A percentile compares a stretch with the other conserved stretches of the same genome.
Conservation (phyloP, 495 filamentous ascomycete species). For the Xylaria palmicola region DNA sequence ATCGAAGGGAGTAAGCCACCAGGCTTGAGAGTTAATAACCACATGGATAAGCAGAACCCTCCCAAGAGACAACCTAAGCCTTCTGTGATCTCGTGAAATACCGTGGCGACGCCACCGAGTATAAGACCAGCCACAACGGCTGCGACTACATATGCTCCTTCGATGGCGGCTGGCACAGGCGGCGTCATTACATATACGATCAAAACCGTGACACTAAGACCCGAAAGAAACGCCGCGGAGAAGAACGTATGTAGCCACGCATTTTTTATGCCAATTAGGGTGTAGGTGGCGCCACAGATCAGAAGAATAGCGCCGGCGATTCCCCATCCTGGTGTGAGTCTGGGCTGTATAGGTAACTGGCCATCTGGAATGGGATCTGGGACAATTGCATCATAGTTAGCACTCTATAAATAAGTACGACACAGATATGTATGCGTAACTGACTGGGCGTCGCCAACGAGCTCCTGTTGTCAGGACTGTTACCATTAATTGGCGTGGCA, state of each 20-base stretch:
- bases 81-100: slow-evolving; percentile 86
- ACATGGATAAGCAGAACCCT: slow-evolving; percentile 88
- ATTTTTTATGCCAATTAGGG: slow-evolving; percentile 81
- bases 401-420: neutral
- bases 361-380: slow-evolving; percentile 41
- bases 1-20: slow-evolving; percentile 69
- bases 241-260: slow-evolving; percentile 81
- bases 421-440: slow-evolving; percentile 1
- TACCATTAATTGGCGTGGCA: slow-evolving; percentile 30
- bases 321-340: slow-evolving; percentile 75
- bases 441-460: slow-evolving; percentile 5
- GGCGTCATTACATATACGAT: slow-evolving; percentile 89
- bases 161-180: slow-evolving; percentile 71
- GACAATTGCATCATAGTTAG: slow-evolving; percentile 2
- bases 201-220: slow-evolving; percentile 74
- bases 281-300: slow-evolving; percentile 63
- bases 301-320: slow-evolving; percentile 78
- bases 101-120: slow-evolving; percentile 70
- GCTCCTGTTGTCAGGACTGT: slow-evolving; percentile 24
- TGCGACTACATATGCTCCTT: slow-evolving; percentile 88
- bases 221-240: slow-evolving; percentile 70
- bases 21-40: slow-evolving; percentile 74
- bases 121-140: slow-evolving; percentile 70
- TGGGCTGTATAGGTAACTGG: slow-evolving; percentile 68
- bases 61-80: slow-evolving; percentile 83